These are phyloP conservation scores for Teratosphaeria nubilosa DNA, from an alignment of 2,329 filamentous ascomycete species.

Conservation along the genomic window DNA sequence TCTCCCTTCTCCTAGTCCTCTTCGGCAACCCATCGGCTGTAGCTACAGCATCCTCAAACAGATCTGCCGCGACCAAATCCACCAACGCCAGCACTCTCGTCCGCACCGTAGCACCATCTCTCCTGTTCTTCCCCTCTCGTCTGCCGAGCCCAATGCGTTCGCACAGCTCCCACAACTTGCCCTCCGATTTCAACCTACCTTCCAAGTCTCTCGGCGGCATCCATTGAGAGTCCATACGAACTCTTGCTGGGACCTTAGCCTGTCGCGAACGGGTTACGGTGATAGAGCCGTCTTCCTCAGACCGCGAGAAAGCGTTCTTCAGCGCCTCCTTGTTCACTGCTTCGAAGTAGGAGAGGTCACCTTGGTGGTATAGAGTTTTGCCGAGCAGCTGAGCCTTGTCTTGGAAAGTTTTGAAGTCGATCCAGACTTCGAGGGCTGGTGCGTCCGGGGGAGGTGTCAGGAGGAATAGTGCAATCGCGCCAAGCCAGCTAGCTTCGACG, in stretches of 20 bases:
- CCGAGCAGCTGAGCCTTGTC: slow-evolving; percentile 68
- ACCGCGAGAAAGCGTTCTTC: slow-evolving; percentile 81
- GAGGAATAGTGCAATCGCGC: slow-evolving; percentile 77
- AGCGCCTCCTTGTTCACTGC: slow-evolving; percentile 97
- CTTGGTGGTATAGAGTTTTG: slow-evolving; percentile 95
- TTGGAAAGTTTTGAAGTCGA: slow-evolving; percentile 45
- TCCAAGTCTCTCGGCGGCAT: slow-evolving; percentile 53
- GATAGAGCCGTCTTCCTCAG: slow-evolving; percentile 84
- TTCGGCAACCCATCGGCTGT: slow-evolving; percentile 17
- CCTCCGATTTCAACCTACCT: slow-evolving; percentile 58
- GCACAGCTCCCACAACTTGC: slow-evolving; percentile 82
- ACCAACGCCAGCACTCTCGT: slow-evolving; percentile 69
- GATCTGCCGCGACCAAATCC: slow-evolving; percentile 57
- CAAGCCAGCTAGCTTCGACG: slow-evolving; percentile 88
- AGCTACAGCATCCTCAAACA: slow-evolving; percentile 49
- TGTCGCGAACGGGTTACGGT: slow-evolving; percentile 50
- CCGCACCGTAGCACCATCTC: slow-evolving; percentile 85
- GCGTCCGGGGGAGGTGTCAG: slow-evolving; percentile 37
- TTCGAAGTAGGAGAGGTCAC: slow-evolving; percentile 93
- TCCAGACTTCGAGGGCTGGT: slow-evolving; percentile 57
- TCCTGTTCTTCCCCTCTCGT: slow-evolving; percentile 85
- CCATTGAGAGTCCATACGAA: slow-evolving; percentile 49
- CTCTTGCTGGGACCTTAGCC: slow-evolving; percentile 46
- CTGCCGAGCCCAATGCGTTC: slow-evolving; percentile 75
- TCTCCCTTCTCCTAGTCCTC: slow-evolving; percentile 22